phyloP scores from a whole-genome alignment of 306 rosid species.

The Cucurbita argyrosperma region DNA sequence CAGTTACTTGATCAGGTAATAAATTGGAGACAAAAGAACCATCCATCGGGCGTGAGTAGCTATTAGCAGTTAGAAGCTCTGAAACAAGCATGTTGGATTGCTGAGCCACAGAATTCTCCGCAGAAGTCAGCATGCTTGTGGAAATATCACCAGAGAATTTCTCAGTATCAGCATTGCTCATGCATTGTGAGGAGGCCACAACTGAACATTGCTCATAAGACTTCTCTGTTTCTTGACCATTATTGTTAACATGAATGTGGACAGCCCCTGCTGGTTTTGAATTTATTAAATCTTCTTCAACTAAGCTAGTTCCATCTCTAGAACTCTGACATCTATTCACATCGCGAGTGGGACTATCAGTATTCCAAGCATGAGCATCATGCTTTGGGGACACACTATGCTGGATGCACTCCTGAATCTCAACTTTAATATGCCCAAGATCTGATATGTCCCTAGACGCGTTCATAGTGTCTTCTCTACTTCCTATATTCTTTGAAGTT shows the following conservation, averaged over 20 bases:
- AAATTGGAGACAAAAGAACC: slow-evolving; percentile 15
- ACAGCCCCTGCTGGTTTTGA: slow-evolving; percentile 16
- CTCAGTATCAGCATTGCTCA: slow-evolving; percentile 13
- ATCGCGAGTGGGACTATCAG: slow-evolving; percentile 7
- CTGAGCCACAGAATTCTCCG: slow-evolving; percentile 19
- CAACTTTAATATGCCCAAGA: slow-evolving; percentile 25
- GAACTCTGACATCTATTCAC: slow-evolving; percentile 20
- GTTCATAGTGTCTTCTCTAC: slow-evolving; percentile 19
- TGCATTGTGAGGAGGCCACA: slow-evolving; percentile 10
- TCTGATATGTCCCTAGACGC: slow-evolving; percentile 20
- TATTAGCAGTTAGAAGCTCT: slow-evolving; percentile 23
- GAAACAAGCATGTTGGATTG: slow-evolving; percentile 21
- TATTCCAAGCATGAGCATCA: slow-evolving; percentile 23
- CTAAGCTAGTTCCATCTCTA: slow-evolving; percentile 18
- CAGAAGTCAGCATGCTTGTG: slow-evolving; percentile 11
- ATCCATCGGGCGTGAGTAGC: slow-evolving; percentile 21
- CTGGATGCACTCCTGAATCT: slow-evolving; percentile 22
- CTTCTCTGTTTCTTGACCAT: slow-evolving; percentile 12
- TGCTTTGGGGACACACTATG: slow-evolving; percentile 18
- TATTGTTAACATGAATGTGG: slow-evolving; percentile 16
- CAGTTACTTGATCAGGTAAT: slow-evolving; percentile 25
- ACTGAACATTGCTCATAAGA: slow-evolving; percentile 20
- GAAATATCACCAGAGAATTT: slow-evolving; percentile 25
- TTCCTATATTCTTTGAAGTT: slow-evolving; percentile 18
- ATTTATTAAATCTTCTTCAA: slow-evolving; percentile 14